Conservation (phyloP, 352 stramenopile species). For the Pythium phragmitis region DNA sequence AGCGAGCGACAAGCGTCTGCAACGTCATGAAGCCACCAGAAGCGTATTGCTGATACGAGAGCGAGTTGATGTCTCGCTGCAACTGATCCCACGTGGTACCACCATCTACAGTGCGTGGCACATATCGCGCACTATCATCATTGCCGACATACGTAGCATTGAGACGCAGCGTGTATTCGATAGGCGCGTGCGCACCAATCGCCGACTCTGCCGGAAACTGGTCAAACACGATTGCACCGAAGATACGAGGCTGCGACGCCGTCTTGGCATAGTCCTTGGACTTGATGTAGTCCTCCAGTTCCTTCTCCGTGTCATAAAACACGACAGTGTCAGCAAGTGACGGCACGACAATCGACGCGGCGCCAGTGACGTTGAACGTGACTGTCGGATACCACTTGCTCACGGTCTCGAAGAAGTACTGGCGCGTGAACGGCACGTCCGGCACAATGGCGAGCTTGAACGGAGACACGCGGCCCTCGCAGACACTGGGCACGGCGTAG, state of each 20-base stretch:
- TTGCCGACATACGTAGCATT: constrained; percentile 38
- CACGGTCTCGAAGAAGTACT: constrained; percentile 55
- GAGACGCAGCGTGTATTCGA: constrained; percentile 43
- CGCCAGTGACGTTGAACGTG: constrained; percentile 22
- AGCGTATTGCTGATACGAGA: constrained; percentile 31
- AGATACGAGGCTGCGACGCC: constrained; percentile 31
- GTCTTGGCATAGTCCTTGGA: constrained; percentile 34
- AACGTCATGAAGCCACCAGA: constrained; percentile 43
- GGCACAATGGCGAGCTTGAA: constrained; percentile 60
- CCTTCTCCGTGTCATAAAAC: constrained; percentile 34
- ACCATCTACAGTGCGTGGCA: constrained; percentile 31
- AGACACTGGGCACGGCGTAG: constrained; percentile 35
- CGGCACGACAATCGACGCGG: constrained; percentile 28
- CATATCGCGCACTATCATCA: constrained; percentile 15
- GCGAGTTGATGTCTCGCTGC: constrained; percentile 27
- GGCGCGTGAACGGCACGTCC: constrained; percentile 49
- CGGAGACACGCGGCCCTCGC: constrained; percentile 41
- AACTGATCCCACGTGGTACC: constrained; percentile 27
- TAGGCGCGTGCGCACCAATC: constrained; percentile 27
- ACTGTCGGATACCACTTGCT: constrained; percentile 38
- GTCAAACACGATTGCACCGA: constrained; percentile 49
- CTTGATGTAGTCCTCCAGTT: constrained; percentile 36
- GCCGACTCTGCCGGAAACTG: constrained; percentile 23
- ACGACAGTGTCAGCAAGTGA: constrained; percentile 41
- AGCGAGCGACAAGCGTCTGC: constrained; percentile 47